Evolutionary conservation across 2,329 filamentous ascomycete species (phyloP), one percentile per base, ranked within the genome.

Genomic region (Stagonosporopsis chrysanthemi): DNA sequence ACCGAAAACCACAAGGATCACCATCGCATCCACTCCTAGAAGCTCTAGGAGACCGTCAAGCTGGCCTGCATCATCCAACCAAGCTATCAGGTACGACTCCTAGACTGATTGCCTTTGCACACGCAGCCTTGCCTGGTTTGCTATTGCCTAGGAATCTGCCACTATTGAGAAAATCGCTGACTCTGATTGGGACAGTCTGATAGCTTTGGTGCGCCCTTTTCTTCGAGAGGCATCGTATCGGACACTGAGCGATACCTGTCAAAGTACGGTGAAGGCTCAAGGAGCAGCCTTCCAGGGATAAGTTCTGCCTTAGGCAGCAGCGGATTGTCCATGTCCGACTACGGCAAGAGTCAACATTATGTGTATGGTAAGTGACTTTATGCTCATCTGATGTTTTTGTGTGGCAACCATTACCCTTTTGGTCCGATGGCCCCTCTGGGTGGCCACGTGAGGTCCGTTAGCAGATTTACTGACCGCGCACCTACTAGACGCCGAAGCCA

Each of bases 251-350:
- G 61, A 54, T 57, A 70, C 31, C 49, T 70, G 51, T 62, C 68
- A 56, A 69, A 71, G 65, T 73, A 67, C 65, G 63, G 67, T 66
- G 69, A 69, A 67, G 66, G 65, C 63, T 67, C 69, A 54, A 63
- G 59, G 62, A 68, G 67, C 77, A 82, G 86, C 82, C 79, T 86
- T 80, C 79, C 82, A 83, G 74, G 81, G 63, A 69, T 63, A 46
- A 60, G 62, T 42, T 65, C 66, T 65, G 70, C 65, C 69, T 64
- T 69, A 64, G 65, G 64, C 62, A 66, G 62, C 75, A 75, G 80
- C 75, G 77, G 87, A 71, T 80, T 90, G 79, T 87, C 89, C 79
- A 93, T 93, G 90, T 89, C 90, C 77, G 88, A 88, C 79, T 93
- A 92, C 83, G 83, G 84, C 73, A 96, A 96, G 80, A 79, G 86